Evolutionary conservation across 331 rosid species (phyloP).

Genomic region (Acacia concinna): DNA sequence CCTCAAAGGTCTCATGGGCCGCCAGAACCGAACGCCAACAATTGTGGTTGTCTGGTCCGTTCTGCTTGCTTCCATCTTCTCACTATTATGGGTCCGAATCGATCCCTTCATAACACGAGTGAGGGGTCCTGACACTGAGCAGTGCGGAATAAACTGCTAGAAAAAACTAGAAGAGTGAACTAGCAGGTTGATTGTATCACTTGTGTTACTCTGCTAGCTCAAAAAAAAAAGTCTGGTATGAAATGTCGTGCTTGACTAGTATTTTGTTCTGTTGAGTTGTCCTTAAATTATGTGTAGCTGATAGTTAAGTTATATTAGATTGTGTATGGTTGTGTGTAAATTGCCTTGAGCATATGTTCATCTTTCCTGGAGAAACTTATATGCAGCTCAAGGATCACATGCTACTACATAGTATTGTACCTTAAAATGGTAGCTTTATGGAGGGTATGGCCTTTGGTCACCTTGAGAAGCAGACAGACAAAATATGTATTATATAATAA

Average conservation of each 20-base stretch:
- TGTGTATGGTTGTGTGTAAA: background rate
- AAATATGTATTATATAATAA: background rate
- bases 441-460: background rate
- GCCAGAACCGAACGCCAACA: slow-evolving; percentile 96
- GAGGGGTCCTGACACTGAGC: slow-evolving; percentile 75
- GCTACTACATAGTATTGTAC: background rate
- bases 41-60: slow-evolving; percentile 97
- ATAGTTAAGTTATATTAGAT: background rate
- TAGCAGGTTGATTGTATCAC: slow-evolving; percentile 21
- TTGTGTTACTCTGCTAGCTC: background rate
- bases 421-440: background rate
- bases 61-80: slow-evolving; percentile 93
- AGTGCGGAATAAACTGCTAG: slow-evolving; percentile 98
- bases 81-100: slow-evolving; percentile 83
- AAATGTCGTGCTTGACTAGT: background rate
- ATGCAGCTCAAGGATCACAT: background rate
- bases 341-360: background rate
- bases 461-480: background rate
- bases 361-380: background rate
- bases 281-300: background rate
- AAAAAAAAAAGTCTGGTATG: background rate
- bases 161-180: background rate
- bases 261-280: background rate
- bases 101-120: slow-evolving; percentile 87
- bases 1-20: slow-evolving; percentile 99